These are phyloP conservation scores for Urochloa ruziziensis DNA, from an alignment of 176 grass and related monocot genomes.

Conservation along the genomic window DNA sequence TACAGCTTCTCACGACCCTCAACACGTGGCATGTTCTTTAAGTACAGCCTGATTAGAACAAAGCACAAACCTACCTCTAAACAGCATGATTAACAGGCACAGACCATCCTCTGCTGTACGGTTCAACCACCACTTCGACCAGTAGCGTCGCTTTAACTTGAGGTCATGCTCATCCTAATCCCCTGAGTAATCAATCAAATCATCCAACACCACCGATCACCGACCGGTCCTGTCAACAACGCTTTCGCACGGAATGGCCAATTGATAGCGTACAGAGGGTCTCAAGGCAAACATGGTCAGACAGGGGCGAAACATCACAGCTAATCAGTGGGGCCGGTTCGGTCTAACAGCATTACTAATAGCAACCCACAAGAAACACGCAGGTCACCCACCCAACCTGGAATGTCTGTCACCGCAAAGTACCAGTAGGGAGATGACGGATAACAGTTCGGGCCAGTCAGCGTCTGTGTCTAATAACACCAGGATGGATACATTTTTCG, in stretches of 20 bases:
- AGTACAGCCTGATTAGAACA: not conserved
- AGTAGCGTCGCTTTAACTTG: constrained; percentile 29
- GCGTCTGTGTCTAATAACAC: not conserved
- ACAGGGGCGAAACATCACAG: not conserved
- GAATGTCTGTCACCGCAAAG: constrained; percentile 24
- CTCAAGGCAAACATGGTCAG: constrained; percentile 1
- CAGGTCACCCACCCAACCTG: not conserved
- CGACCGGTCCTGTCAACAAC: not conserved
- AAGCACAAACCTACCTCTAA: too few relatives aligned
- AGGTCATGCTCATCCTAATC: not conserved
- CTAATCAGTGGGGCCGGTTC: not conserved
- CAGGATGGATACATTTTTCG: constrained; percentile 9
- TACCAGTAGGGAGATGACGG: not conserved
- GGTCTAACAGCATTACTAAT: constrained; percentile 6
- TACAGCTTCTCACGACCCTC: too few relatives aligned
- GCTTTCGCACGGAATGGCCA: not conserved
- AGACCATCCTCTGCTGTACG: not conserved
- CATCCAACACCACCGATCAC: not conserved
- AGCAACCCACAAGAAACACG: not conserved
- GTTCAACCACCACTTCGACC: not conserved
- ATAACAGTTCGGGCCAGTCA: not conserved
- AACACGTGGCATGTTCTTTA: too few relatives aligned
- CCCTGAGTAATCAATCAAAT: not conserved
- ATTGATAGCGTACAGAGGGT: not conserved
- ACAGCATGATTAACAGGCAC: not conserved